Conservation (phyloP, 2,329 filamentous ascomycete species). For the Penicillium sclerotiorum region DNA sequence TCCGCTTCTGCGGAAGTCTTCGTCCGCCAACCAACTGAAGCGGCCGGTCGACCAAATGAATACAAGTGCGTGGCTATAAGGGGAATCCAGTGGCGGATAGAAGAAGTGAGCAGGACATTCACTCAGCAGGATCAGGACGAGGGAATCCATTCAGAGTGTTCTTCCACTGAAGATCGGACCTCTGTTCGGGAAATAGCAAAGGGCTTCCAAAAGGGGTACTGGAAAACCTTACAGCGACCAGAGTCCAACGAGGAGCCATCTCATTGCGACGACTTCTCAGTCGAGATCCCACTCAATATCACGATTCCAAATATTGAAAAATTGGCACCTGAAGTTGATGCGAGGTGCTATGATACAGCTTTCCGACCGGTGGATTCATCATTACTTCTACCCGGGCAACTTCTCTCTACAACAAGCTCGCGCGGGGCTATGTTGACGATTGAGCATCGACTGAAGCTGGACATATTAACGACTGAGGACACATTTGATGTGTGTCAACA, state of each 20-base stretch:
- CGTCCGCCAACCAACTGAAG: background rate
- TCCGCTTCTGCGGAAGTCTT: background rate
- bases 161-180: background rate
- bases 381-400: background rate
- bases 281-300: background rate
- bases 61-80: slow-evolving; percentile 1
- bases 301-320: background rate
- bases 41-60: background rate
- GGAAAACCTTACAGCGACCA: background rate
- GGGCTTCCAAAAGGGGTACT: slow-evolving; percentile 3
- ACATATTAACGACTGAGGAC: slow-evolving; percentile 4
- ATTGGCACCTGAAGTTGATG: background rate
- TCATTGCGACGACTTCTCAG: background rate
- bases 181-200: slow-evolving; percentile 1
- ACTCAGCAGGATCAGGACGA: background rate
- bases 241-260: background rate
- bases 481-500: background rate
- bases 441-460: slow-evolving; percentile 5
- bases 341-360: background rate
- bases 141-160: background rate
- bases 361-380: background rate
- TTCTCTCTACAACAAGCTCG: background rate
- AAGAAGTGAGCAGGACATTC: slow-evolving; percentile 1
- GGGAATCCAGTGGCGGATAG: slow-evolving; percentile 5
- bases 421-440: background rate